These are phyloP conservation scores for Blastobotrys americana DNA, from an alignment of 805 yeast species.

Conservation along the genomic window DNA sequence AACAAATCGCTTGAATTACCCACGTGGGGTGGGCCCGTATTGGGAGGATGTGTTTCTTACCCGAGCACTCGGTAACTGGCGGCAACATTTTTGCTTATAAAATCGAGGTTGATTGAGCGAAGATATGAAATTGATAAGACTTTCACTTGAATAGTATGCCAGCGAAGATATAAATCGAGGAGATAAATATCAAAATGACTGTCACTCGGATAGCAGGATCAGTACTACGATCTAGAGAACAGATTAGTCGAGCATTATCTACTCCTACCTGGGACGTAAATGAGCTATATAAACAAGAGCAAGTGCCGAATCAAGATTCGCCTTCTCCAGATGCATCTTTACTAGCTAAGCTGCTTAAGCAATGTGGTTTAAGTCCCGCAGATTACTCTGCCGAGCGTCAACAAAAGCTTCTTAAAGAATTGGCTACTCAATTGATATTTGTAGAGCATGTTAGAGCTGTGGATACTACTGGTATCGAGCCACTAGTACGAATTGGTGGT, in stretches of 20 bases:
- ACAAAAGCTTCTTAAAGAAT: constrained; percentile 22
- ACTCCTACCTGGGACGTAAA: constrained; percentile 27
- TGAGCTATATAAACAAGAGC: constrained; percentile 21
- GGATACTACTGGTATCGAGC: constrained; percentile 29
- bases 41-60: too few species aligned
- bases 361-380: constrained; percentile 24
- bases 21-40: too few species aligned
- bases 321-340: constrained; percentile 21
- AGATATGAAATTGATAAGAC: too few species aligned
- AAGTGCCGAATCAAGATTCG: constrained; percentile 12
- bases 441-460: constrained; percentile 33
- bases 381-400: constrained; percentile 15
- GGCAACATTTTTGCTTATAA: too few species aligned
- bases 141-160: too few species aligned
- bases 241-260: constrained; percentile 16
- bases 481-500: constrained; percentile 27
- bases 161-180: too few species aligned
- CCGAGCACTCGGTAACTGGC: too few species aligned
- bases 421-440: constrained; percentile 32
- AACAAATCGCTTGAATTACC: too few species aligned
- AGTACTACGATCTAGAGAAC: constrained; percentile 9
- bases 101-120: too few species aligned
- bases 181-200: too few species aligned
- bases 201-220: neutral
- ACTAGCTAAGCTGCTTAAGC: constrained; percentile 24